Percentiles rank a stretch among this genome's conserved stretches.
Evolutionary conservation across 2,329 filamentous ascomycete genomes (phyloP).

Genomic region (Fonsecaea monophora): DNA sequence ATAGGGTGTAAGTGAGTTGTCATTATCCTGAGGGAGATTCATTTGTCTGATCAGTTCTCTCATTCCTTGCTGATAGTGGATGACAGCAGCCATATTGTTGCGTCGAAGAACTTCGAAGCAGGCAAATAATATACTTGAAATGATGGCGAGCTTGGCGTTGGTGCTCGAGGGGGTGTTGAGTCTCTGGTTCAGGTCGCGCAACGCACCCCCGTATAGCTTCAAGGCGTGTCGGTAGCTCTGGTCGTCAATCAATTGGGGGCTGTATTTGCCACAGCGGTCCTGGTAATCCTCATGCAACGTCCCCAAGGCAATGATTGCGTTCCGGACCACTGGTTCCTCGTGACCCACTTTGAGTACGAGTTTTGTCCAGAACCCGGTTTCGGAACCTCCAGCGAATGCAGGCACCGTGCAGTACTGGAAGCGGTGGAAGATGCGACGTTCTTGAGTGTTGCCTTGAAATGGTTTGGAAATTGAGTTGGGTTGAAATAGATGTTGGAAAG

Average conservation of each 20-base stretch:
- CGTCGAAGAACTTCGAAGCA: constrained; percentile 62
- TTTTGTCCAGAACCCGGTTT: constrained; percentile 69
- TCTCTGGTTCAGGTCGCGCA: constrained; percentile 58
- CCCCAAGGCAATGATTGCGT: constrained; percentile 70
- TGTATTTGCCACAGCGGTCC: constrained; percentile 38
- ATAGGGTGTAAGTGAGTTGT: constrained; percentile 33
- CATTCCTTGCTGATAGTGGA: constrained; percentile 41
- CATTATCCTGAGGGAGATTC: constrained; percentile 41
- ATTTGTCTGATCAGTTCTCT: constrained; percentile 40
- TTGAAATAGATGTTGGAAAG: constrained; percentile 32
- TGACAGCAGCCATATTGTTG: constrained; percentile 42
- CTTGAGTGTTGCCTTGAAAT: constrained; percentile 59
- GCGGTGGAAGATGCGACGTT: constrained; percentile 67
- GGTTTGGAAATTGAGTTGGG: constrained; percentile 43
- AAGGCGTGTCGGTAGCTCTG: constrained; percentile 57
- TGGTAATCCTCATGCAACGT: constrained; percentile 65
- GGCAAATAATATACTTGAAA: constrained; percentile 69
- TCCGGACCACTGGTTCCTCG: constrained; percentile 65
- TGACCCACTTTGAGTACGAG: constrained; percentile 70
- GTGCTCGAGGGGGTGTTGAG: constrained; percentile 50
- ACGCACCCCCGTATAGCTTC: constrained; percentile 65
- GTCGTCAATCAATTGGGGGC: constrained; percentile 58
- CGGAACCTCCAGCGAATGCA: constrained; percentile 71
- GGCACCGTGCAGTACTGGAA: constrained; percentile 67
- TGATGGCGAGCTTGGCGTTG: constrained; percentile 63